These are phyloP conservation scores for Fusarium keratoplasticum DNA, from an alignment of 2,329 filamentous ascomycete genomes.

Conservation along the genomic window DNA sequence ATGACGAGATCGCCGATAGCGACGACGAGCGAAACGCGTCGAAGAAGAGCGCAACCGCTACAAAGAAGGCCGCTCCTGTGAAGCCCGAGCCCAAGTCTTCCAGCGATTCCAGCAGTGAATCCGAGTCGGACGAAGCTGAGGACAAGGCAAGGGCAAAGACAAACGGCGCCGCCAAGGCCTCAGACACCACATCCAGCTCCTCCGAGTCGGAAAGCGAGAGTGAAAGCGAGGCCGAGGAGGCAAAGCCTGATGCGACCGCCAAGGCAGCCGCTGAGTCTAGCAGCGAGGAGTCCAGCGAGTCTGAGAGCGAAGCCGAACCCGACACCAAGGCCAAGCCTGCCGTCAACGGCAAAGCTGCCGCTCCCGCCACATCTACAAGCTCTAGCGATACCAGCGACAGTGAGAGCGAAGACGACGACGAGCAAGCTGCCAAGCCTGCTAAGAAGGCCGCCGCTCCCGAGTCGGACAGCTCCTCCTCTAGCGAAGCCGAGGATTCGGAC, in stretches of 20 bases:
- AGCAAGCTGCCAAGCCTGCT: slow-evolving; percentile 24
- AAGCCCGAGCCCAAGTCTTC: slow-evolving; percentile 37
- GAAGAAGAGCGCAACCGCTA: slow-evolving; percentile 32
- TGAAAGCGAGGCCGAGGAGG: slow-evolving; percentile 44
- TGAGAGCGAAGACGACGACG: slow-evolving; percentile 38
- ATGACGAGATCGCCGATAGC: slow-evolving; percentile 57
- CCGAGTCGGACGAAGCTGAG: slow-evolving; percentile 43
- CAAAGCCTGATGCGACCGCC: slow-evolving; percentile 19
- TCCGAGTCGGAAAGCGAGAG: slow-evolving; percentile 47
- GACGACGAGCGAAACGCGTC: slow-evolving; percentile 52
- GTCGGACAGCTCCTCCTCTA: slow-evolving; percentile 32
- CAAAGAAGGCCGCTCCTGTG: slow-evolving; percentile 24
- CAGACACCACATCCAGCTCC: slow-evolving; percentile 40
- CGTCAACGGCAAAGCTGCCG: slow-evolving; percentile 24
- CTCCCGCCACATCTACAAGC: slow-evolving; percentile 31
- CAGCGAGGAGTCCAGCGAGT: slow-evolving; percentile 44
- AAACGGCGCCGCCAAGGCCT: slow-evolving; percentile 35
- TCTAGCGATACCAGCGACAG: slow-evolving; percentile 42
- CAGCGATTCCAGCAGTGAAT: slow-evolving; percentile 45
- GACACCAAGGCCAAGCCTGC: slow-evolving; percentile 30
- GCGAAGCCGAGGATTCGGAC: slow-evolving; percentile 45
- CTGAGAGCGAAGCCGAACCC: slow-evolving; percentile 44
- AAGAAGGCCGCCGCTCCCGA: slow-evolving; percentile 29
- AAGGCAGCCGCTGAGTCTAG: slow-evolving; percentile 38
- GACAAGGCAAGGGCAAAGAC: slow-evolving; percentile 32